phyloP scores from a whole-genome alignment of 805 yeast species.

The Saturnispora galanensis region DNA sequence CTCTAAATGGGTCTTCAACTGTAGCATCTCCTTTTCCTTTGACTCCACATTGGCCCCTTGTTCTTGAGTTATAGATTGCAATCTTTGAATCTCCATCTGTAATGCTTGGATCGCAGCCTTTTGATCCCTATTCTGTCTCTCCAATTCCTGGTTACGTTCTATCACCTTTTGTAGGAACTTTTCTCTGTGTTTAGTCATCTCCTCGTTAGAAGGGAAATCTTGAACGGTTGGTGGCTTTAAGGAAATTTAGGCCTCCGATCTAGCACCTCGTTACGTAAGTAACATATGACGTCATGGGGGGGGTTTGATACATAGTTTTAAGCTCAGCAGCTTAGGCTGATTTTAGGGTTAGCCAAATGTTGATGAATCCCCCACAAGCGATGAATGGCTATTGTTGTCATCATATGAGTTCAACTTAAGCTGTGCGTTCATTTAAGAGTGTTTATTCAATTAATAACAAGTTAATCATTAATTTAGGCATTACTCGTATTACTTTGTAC shows the following conservation, averaged over 20 bases:
- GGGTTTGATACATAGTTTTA: no score
- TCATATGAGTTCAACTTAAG: no score
- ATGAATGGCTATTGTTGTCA: no score
- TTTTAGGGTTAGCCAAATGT: no score
- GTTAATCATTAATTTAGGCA: no score
- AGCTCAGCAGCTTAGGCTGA: no score
- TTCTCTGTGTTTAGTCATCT: neutral
- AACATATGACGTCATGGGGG: no score
- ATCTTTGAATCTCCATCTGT: neutral
- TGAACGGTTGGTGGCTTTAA: neutral
- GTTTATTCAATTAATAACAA: no score
- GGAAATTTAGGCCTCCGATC: neutral
- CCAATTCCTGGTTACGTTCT: neutral
- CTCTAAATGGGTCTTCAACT: neutral
- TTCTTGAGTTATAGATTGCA: neutral
- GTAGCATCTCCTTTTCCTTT: neutral
- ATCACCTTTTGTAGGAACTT: conserved; percentile 4
- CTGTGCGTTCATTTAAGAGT: no score
- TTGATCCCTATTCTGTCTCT: neutral
- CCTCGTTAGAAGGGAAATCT: no score
- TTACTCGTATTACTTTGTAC: no score
- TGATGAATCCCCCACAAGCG: no score
- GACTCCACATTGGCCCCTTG: neutral
- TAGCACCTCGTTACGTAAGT: neutral
- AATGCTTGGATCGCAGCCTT: neutral